Evolutionary conservation across 108 stramenopile genomes (phyloP).

Genomic region (Skeletonema grethae): DNA sequence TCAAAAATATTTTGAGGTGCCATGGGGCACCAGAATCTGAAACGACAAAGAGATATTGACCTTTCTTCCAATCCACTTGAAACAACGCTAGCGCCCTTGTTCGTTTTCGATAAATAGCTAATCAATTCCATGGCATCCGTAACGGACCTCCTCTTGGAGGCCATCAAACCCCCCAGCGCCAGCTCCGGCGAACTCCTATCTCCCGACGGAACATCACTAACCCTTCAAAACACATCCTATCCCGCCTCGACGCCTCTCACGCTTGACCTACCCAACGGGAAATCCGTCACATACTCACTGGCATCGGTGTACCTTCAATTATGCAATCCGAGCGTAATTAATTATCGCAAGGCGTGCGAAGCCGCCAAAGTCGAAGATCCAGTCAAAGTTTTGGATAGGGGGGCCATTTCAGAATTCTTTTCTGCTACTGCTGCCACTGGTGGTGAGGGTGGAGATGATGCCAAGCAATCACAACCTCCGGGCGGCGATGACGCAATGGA

Average conservation of each 20-base stretch:
- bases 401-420: constrained; percentile 56
- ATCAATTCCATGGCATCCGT: constrained; percentile 24
- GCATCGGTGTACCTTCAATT: constrained; percentile 77
- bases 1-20: no score
- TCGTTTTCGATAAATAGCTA: no score
- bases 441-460: constrained; percentile 15
- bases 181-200: constrained; percentile 44
- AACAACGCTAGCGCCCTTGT: no score
- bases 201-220: constrained; percentile 47
- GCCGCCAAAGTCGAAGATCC: constrained; percentile 64
- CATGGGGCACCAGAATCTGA: no score
- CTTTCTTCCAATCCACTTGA: no score
- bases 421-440: constrained; percentile 4
- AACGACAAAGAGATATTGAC: no score
- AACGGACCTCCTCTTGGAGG: constrained; percentile 32
- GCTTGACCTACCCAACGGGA: constrained; percentile 12
- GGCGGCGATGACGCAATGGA: constrained; percentile 44
- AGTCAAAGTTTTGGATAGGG: constrained; percentile 75
- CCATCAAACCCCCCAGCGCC: constrained; percentile 19
- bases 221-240: constrained; percentile 26
- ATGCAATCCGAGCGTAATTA: constrained; percentile 59
- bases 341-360: constrained; percentile 79
- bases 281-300: constrained; percentile 58
- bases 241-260: constrained; percentile 41
- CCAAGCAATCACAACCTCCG: neutral